Conservation (phyloP, 2,329 filamentous ascomycete species). For the Penicillium digitatum region DNA sequence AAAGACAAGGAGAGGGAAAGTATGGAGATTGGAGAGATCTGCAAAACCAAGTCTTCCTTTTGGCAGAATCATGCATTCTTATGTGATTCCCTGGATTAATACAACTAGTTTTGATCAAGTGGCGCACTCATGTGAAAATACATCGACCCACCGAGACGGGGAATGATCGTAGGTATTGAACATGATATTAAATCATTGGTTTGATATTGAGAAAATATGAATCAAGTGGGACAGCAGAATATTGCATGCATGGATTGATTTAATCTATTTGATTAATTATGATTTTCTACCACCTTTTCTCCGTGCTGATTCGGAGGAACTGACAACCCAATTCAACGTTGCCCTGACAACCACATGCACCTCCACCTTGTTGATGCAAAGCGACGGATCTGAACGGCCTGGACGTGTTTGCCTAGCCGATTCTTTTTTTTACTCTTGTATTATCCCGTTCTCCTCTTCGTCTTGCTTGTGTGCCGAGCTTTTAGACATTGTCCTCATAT, state of each 20-base stretch:
- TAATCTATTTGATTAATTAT: neutral
- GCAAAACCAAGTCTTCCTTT: neutral
- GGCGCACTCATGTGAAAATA: neutral
- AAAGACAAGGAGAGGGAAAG: neutral
- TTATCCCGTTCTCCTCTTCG: constrained; percentile 1
- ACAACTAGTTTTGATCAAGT: neutral
- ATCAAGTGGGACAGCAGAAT: neutral
- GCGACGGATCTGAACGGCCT: constrained; percentile 15
- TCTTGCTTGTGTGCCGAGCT: constrained; percentile 2
- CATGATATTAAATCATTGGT: neutral
- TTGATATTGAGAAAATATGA: neutral
- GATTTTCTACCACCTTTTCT: neutral
- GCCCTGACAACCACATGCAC: constrained; percentile 18
- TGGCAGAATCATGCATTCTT: neutral
- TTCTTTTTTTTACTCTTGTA: neutral
- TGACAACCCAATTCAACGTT: constrained; percentile 5
- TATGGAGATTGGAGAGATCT: neutral
- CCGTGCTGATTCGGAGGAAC: constrained; percentile 4
- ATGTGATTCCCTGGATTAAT: neutral
- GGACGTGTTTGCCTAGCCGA: constrained; percentile 8
- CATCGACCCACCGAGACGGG: neutral
- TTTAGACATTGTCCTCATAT: constrained; percentile 1
- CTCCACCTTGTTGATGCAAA: constrained; percentile 24
- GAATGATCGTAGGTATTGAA: neutral
- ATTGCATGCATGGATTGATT: neutral